Evolutionary conservation across 2,329 filamentous ascomycete genomes (phyloP).

Genomic region (Neurospora sp.): DNA sequence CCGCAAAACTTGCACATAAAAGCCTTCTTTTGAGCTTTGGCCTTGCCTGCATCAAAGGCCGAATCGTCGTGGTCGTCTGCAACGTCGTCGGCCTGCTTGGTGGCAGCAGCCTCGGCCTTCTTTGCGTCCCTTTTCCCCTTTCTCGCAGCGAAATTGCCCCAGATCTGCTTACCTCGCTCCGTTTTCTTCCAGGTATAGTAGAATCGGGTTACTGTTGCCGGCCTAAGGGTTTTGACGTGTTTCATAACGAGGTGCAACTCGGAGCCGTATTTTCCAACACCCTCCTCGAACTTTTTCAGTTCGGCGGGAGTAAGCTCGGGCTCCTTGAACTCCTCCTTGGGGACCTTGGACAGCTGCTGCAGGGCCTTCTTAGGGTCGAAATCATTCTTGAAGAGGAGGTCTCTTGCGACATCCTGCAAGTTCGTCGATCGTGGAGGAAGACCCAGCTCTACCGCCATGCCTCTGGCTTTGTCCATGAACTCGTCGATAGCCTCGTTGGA

Average conservation of each 20-base stretch:
- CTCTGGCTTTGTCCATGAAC: constrained; percentile 64
- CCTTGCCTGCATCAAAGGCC: constrained; percentile 86
- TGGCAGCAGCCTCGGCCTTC: constrained; percentile 57
- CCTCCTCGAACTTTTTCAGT: constrained; percentile 85
- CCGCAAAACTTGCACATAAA: constrained; percentile 94
- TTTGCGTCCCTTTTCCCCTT: constrained; percentile 85
- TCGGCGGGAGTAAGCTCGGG: constrained; percentile 71
- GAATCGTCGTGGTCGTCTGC: constrained; percentile 91
- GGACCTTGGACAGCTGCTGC: constrained; percentile 55
- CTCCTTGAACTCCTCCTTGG: constrained; percentile 70
- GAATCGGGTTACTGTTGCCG: constrained; percentile 75
- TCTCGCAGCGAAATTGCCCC: constrained; percentile 78
- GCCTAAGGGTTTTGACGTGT: constrained; percentile 73
- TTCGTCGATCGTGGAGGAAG: constrained; percentile 73
- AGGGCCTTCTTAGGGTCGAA: constrained; percentile 66
- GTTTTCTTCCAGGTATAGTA: constrained; percentile 99
- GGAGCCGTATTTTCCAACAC: constrained; percentile 79
- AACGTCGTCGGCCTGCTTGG: constrained; percentile 81
- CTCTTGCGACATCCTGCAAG: constrained; percentile 71
- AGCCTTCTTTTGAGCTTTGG: constrained; percentile 62
- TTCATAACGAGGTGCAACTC: constrained; percentile 76
- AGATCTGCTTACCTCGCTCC: constrained; percentile 71
- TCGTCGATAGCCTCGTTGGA: constrained; percentile 54
- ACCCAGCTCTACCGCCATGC: constrained; percentile 55
- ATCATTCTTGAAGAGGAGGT: constrained; percentile 59